Evolutionary conservation across 805 yeast species (phyloP).

Genomic region (Candida silvatica): DNA sequence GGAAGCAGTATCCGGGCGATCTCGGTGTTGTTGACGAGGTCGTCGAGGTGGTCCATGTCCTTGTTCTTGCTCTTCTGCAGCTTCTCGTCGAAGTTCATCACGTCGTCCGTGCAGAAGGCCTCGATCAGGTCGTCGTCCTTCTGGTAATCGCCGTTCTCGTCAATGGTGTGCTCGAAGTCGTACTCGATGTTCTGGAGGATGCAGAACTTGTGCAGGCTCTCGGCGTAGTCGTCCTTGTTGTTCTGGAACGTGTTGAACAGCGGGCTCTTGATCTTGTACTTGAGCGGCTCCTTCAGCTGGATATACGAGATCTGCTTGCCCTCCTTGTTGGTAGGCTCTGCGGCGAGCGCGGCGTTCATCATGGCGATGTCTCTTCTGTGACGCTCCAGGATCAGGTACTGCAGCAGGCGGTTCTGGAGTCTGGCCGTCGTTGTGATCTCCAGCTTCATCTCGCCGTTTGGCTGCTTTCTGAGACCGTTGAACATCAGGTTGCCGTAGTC

Average conservation of each 20-base stretch:
- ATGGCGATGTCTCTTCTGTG: constrained; percentile 25
- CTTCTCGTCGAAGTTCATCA: constrained; percentile 16
- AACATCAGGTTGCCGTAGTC: constrained; percentile 16
- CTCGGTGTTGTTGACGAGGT: constrained; percentile 16
- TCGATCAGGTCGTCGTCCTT: constrained; percentile 21
- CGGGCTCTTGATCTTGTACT: constrained; percentile 28
- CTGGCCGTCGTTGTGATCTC: constrained; percentile 23
- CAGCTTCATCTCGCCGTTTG: constrained; percentile 8
- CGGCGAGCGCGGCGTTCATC: constrained; percentile 16
- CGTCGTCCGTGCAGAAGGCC: constrained; percentile 21
- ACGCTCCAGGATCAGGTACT: constrained; percentile 25
- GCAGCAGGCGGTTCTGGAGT: constrained; percentile 26
- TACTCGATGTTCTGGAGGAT: constrained; percentile 28
- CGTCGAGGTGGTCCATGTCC: constrained; percentile 9
- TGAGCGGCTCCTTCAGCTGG: constrained; percentile 19
- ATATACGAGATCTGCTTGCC: constrained; percentile 15
- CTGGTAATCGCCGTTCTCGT: constrained; percentile 17
- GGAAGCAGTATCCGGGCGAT: constrained; percentile 25
- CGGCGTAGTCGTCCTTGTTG: constrained; percentile 12
- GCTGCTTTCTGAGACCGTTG: constrained; percentile 12
- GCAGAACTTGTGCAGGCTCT: constrained; percentile 24
- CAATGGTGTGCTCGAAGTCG: constrained; percentile 23
- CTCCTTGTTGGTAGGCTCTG: constrained; percentile 5
- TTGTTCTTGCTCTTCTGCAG: constrained; percentile 8
- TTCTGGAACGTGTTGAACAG: constrained; percentile 15